Conservation (phyloP, 2,329 filamentous ascomycete genomes). For the Ophiocordyceps unilateralis region DNA sequence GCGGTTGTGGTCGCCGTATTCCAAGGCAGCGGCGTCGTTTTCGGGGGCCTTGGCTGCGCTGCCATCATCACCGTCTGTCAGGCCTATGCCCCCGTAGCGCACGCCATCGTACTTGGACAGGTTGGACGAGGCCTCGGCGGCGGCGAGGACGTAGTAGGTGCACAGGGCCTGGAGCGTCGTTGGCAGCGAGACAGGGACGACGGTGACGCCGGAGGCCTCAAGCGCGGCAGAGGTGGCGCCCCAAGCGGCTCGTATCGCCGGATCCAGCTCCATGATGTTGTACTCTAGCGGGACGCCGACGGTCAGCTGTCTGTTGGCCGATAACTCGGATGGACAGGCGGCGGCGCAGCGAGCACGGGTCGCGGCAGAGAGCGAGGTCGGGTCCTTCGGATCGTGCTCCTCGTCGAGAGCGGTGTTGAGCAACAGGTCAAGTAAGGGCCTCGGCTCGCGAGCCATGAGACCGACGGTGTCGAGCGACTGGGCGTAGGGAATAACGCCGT, state of each 20-base stretch:
- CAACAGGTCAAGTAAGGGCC: constrained; percentile 31
- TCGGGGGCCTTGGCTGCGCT: constrained; percentile 8
- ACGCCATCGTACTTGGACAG: constrained; percentile 93
- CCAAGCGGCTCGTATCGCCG: constrained; percentile 56
- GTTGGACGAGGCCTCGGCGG: constrained; percentile 90
- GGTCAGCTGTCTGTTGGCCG: constrained; percentile 17
- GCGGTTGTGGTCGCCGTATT: too few relatives aligned
- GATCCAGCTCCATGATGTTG: constrained; percentile 67
- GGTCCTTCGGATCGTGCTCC: constrained; percentile 51
- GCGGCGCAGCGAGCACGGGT: constrained; percentile 34
- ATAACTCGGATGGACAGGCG: constrained; percentile 8
- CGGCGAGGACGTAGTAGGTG: constrained; percentile 89
- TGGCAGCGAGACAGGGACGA: constrained; percentile 66
- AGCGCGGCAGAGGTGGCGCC: constrained; percentile 39
- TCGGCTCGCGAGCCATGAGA: constrained; percentile 42
- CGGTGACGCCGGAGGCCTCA: constrained; percentile 44
- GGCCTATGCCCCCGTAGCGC: constrained; percentile 52
- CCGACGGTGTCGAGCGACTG: constrained; percentile 89
- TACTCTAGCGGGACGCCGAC: constrained; percentile 58
- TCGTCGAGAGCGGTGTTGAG: constrained; percentile 29
- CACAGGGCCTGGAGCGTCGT: constrained; percentile 72
- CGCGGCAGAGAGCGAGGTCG: constrained; percentile 46
- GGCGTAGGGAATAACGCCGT: constrained; percentile 78
- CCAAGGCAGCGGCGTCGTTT: constrained; percentile 37
- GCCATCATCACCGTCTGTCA: constrained; percentile 23